A percentile compares a stretch with the other conserved stretches of the same genome.
Conservation (phyloP, 2,329 filamentous ascomycete species). For the Rutstroemia sp. region DNA sequence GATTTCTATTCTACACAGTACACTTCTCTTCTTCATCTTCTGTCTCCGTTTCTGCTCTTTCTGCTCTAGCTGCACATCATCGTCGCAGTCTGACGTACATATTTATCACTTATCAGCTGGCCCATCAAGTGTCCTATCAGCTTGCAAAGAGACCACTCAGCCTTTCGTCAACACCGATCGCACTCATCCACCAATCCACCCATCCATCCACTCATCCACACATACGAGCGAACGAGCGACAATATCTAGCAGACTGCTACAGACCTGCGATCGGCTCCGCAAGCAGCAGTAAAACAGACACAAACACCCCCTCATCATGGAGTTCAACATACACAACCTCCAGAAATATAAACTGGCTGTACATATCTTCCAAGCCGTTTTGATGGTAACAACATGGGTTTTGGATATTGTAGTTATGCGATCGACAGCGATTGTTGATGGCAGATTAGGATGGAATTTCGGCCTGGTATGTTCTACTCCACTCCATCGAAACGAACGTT, state of each 20-base stretch:
- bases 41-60: too few relatives aligned
- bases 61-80: too few relatives aligned
- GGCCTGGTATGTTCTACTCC: conserved; percentile 44
- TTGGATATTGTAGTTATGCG: conserved; percentile 54
- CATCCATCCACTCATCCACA: too few relatives aligned
- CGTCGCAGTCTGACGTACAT: too few relatives aligned
- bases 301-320: conserved; percentile 15
- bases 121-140: too few relatives aligned
- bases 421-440: conserved; percentile 42
- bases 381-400: conserved; percentile 49
- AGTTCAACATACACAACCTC: conserved; percentile 27
- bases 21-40: too few relatives aligned
- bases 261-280: not conserved
- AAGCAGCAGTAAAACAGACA: not conserved
- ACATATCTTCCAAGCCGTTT: conserved; percentile 47
- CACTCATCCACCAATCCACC: too few relatives aligned
- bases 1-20: too few relatives aligned
- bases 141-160: too few relatives aligned
- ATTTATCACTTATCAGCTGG: too few relatives aligned
- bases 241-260: not conserved
- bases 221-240: not conserved
- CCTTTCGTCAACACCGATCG: too few relatives aligned
- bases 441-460: conserved; percentile 57
- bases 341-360: conserved; percentile 44
- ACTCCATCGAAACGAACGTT: not conserved